Base-by-base conservation (phyloP, 768 basidiomycete species). In the Mycena latifolia region DNA sequence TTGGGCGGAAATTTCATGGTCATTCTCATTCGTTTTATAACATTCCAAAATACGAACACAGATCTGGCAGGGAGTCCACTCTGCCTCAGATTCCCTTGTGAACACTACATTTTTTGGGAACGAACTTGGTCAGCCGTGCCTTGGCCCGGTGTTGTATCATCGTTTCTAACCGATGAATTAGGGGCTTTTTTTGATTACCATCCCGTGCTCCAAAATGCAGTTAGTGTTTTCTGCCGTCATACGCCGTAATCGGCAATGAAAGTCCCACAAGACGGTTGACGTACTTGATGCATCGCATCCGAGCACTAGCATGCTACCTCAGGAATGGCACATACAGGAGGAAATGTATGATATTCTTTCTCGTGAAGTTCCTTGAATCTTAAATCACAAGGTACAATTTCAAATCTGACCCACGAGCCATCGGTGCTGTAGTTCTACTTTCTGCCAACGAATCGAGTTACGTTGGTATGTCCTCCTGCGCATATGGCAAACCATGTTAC, bases 101-200 rank as follows among this genome's bases (percentile, higher is more conserved):
- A 87, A 87, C 65, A 84, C 85, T 4, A 82, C 83, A 0, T 89
- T 86, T 71, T 93, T 85, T 71, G 80, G 80, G 20, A 79, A 77
- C 55, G 86, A 90, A 74, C 72, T 92, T 58, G 88, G 90, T 88
- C 58, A 6, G 77, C 68, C 43, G 37, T 43, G 20, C 41, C 20
- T 54, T 41, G 11, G 18, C 7, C 22, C 62, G 50, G 35, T 35
- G 22, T 33, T 37, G n/a, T 22, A 50, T 37, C n/a, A 50, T 37
- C 3, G 37, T 22, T 24, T 45, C 52, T 29, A 65, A 50, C 29
- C 3, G 20, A 46, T 45, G 45, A 35, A 31, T 47, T 53, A 69
- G 87, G 89, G 18, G 87, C 92, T 12, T 84, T 82, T 47, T 94
- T 93, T 69, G 89, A 92, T 71, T 90, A 90, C 74, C 92, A 93